Evolutionary conservation across 2,329 filamentous ascomycete species (phyloP).

Genomic region (Nothophaeocryptopus gaeumannii): DNA sequence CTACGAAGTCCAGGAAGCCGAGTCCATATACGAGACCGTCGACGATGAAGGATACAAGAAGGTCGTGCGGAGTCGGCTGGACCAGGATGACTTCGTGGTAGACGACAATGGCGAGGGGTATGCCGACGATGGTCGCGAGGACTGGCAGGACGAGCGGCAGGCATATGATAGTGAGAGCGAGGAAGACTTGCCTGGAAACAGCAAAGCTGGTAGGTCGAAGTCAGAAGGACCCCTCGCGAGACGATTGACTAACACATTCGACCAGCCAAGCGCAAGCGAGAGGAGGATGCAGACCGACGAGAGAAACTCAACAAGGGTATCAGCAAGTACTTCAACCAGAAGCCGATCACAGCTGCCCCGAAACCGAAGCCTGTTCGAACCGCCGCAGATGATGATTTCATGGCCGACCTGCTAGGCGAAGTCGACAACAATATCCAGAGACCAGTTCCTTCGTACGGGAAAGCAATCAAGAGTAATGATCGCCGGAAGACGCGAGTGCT

Average conservation of each 20-base stretch:
- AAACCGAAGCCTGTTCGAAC: conserved; percentile 64
- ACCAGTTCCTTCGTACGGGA: conserved; percentile 53
- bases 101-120: conserved; percentile 98
- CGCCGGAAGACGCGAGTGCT: conserved; percentile 76
- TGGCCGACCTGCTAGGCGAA: conserved; percentile 79
- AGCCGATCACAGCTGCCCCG: conserved; percentile 57
- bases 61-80: conserved; percentile 80
- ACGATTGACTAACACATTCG: conserved; percentile 6
- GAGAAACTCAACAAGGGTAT: conserved; percentile 90
- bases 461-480: conserved; percentile 68
- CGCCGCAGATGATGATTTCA: conserved; percentile 84
- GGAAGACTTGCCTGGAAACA: conserved; percentile 57
- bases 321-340: conserved; percentile 88
- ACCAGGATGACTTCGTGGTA: conserved; percentile 96
- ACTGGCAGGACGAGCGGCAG: conserved; percentile 74
- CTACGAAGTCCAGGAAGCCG: conserved; percentile 82
- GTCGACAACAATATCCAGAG: conserved; percentile 74
- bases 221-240: conserved; percentile 25
- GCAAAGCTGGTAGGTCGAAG: conserved; percentile 61
- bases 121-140: conserved; percentile 91
- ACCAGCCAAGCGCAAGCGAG: conserved; percentile 77
- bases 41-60: conserved; percentile 98
- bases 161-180: conserved; percentile 74
- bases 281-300: conserved; percentile 79
- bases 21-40: conserved; percentile 89